Evolutionary conservation across 2,329 filamentous ascomycete genomes (phyloP).

Genomic region (Claviceps citrina): DNA sequence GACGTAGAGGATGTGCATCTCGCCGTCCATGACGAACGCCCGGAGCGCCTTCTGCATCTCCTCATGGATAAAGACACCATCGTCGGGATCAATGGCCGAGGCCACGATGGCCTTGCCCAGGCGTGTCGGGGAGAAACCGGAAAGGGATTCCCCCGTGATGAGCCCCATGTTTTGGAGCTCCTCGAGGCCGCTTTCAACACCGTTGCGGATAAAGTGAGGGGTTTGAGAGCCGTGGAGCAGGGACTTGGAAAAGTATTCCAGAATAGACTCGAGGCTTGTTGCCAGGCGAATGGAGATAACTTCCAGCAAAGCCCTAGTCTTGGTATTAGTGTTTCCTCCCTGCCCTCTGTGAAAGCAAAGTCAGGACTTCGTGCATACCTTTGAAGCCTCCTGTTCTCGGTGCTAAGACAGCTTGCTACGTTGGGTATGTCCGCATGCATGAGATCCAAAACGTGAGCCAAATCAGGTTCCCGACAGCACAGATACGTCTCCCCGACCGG

Average conservation of each 20-base stretch:
- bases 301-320: constrained; percentile 50
- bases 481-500: constrained; percentile 64
- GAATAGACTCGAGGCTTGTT: constrained; percentile 46
- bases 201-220: constrained; percentile 30
- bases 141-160: constrained; percentile 32
- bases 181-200: constrained; percentile 42
- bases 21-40: constrained; percentile 66
- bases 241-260: constrained; percentile 54
- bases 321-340: not conserved
- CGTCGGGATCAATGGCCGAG: constrained; percentile 57
- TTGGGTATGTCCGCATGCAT: constrained; percentile 58
- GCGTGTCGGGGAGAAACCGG: constrained; percentile 43
- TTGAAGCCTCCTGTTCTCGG: constrained; percentile 52
- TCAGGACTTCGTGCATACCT: constrained; percentile 30
- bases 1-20: constrained; percentile 65
- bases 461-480: constrained; percentile 52
- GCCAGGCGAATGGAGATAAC: constrained; percentile 53
- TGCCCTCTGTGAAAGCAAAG: too few species aligned
- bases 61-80: constrained; percentile 56
- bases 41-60: constrained; percentile 52
- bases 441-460: constrained; percentile 54
- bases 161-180: constrained; percentile 42
- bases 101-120: constrained; percentile 57
- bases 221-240: constrained; percentile 45
- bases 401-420: constrained; percentile 51